Conservation (phyloP, 208 protist species). For the Leishmania amazonensis region DNA sequence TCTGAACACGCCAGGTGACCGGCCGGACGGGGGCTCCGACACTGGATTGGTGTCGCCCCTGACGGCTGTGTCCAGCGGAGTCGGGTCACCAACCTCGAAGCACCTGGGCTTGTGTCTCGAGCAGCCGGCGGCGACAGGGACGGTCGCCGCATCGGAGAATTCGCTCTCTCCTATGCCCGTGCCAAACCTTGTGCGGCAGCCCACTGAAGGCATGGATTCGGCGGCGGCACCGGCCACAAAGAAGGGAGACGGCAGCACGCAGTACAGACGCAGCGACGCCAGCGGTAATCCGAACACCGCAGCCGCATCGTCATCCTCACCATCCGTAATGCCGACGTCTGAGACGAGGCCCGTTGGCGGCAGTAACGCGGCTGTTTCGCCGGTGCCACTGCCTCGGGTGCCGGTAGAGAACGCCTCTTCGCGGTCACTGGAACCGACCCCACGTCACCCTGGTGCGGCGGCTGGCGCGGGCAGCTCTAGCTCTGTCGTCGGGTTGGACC, state of each 20-base stretch:
- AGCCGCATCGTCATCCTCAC: not conserved
- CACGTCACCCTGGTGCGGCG: not conserved
- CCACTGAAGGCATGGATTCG: not conserved
- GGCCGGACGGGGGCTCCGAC: not conserved
- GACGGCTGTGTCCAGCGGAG: slow-evolving; percentile 18
- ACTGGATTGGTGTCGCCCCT: slow-evolving; percentile 19
- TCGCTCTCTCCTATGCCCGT: not conserved
- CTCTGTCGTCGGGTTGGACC: not conserved
- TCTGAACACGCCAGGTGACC: not conserved
- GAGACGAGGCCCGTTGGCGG: not conserved
- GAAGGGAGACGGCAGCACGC: not conserved
- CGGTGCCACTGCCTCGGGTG: not conserved
- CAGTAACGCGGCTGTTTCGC: too few relatives aligned
- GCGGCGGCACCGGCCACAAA: not conserved
- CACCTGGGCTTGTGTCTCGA: not conserved
- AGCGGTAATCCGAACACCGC: not conserved
- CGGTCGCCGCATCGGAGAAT: not conserved
- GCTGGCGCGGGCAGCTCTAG: not conserved
- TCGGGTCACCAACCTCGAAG: not conserved
- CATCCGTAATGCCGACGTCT: not conserved
- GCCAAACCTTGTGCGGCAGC: not conserved
- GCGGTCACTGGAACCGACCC: not conserved
- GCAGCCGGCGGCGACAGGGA: not conserved
- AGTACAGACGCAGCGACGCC: not conserved
- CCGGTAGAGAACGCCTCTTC: not conserved